These are phyloP conservation scores for Aureobasidium sp. DNA, from an alignment of 2,329 filamentous ascomycete genomes.

Conservation along the genomic window DNA sequence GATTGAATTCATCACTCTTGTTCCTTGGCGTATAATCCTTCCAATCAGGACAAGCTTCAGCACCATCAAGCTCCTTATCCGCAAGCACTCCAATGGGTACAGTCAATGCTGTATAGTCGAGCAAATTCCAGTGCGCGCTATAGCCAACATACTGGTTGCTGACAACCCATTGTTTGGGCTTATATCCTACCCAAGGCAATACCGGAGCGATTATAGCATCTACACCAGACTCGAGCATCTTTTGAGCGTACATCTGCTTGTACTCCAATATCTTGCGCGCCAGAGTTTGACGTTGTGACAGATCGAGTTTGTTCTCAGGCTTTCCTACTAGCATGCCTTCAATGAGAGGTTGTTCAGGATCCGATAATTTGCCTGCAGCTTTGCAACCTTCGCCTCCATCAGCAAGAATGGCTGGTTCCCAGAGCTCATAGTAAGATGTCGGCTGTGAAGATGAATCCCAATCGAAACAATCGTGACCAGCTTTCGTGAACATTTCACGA, in stretches of 20 bases:
- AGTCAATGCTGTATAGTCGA: slow-evolving; percentile 46
- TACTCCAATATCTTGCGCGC: slow-evolving; percentile 20
- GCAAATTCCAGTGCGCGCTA: slow-evolving; percentile 37
- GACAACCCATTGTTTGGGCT: slow-evolving; percentile 35
- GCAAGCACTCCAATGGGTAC: slow-evolving; percentile 13
- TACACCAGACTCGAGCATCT: slow-evolving; percentile 38
- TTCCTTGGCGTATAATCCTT: neutral
- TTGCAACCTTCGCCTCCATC: slow-evolving; percentile 9
- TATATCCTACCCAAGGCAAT: slow-evolving; percentile 48
- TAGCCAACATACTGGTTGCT: slow-evolving; percentile 57
- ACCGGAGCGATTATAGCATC: slow-evolving; percentile 59
- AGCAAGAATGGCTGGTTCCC: slow-evolving; percentile 7
- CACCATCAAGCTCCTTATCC: neutral
- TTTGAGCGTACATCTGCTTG: slow-evolving; percentile 4
- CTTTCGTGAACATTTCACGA: neutral
- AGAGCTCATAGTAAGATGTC: slow-evolving; percentile 5
- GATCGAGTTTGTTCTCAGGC: slow-evolving; percentile 38
- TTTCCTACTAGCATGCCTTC: slow-evolving; percentile 33
- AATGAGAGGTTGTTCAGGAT: slow-evolving; percentile 7
- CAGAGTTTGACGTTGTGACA: slow-evolving; percentile 39
- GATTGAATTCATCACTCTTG: slow-evolving; percentile 8
- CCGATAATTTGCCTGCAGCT: neutral
- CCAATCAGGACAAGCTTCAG: neutral
- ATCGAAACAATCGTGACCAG: slow-evolving; percentile 6
- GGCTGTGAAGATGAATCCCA: slow-evolving; percentile 4